phyloP scores from a whole-genome alignment of 2,329 filamentous ascomycete species.

The Salinomyces thailandicus region DNA sequence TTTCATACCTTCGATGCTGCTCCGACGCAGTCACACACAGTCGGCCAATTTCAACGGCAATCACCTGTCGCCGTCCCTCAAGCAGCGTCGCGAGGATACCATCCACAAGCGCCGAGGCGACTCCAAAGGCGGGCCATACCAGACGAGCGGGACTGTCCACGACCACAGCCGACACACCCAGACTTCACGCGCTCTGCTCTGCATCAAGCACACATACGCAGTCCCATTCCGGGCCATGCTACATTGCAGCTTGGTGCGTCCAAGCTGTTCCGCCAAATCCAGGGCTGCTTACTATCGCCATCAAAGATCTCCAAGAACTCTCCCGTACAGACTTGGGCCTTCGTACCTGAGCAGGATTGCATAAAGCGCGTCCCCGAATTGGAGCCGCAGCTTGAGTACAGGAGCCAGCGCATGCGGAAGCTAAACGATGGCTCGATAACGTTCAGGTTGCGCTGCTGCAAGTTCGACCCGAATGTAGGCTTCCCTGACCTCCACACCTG shows the following conservation, averaged over 20 bases:
- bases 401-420: constrained; percentile 19
- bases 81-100: too few species aligned
- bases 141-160: constrained; percentile 12
- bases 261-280: constrained; percentile 48
- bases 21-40: too few species aligned
- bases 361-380: constrained; percentile 9
- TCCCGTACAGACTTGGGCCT: constrained; percentile 36
- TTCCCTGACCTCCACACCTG: constrained; percentile 44
- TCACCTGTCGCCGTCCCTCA: too few species aligned
- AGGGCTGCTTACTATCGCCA: constrained; percentile 42
- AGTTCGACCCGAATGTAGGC: constrained; percentile 23
- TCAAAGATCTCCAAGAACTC: constrained; percentile 22
- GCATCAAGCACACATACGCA: constrained; percentile 49
- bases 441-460: constrained; percentile 60
- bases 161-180: constrained; percentile 31
- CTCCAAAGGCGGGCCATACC: too few species aligned
- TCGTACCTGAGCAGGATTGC: constrained; percentile 35
- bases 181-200: constrained; percentile 41
- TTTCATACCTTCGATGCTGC: too few species aligned
- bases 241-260: constrained; percentile 2
- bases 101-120: too few species aligned
- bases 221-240: constrained; percentile 33
- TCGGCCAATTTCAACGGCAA: too few species aligned
- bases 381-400: constrained; percentile 21
- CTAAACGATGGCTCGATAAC: constrained; percentile 46